Percentiles rank a stretch among this genome's conserved stretches.
phyloP scores from a whole-genome alignment of 1,284 basidiomycete genomes.

The Ceratobasidium sp. region DNA sequence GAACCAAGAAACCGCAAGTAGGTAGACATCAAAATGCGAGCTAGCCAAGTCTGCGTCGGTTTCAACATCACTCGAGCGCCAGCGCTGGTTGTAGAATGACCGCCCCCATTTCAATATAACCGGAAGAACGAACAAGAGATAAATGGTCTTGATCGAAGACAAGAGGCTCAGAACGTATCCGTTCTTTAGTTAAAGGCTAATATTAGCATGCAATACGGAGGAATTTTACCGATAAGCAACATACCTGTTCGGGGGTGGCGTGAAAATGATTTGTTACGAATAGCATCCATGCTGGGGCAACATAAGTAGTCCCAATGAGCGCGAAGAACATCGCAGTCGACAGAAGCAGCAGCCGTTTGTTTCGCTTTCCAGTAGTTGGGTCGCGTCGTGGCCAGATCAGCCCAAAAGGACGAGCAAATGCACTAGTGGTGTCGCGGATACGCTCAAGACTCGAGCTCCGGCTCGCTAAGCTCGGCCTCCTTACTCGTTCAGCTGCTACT shows the following conservation, averaged over 20 bases:
- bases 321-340: constrained; percentile 10
- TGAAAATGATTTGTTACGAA: constrained; percentile 29
- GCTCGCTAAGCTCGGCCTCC: constrained; percentile 3
- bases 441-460: constrained; percentile 31
- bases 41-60: constrained; percentile 3
- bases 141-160: constrained; percentile 7
- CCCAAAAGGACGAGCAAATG: constrained; percentile 27
- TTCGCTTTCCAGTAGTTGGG: constrained; percentile 33
- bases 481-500: constrained; percentile 18
- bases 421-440: constrained; percentile 22
- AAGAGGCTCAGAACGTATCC: constrained; percentile 26
- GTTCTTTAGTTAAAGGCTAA: background rate
- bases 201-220: background rate
- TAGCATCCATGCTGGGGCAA: background rate
- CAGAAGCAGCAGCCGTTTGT: constrained; percentile 17
- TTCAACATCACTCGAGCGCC: background rate
- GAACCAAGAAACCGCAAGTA: constrained; percentile 13
- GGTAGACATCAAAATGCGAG: constrained; percentile 27
- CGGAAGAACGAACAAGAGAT: constrained; percentile 21
- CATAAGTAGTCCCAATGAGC: constrained; percentile 10
- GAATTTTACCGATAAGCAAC: background rate
- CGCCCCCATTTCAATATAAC: constrained; percentile 16
- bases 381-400: constrained; percentile 33
- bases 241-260: constrained; percentile 28
- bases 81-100: constrained; percentile 11